Evolutionary conservation across 2,329 filamentous ascomycete genomes (phyloP).

Genomic region (Diaporthe nobilis): DNA sequence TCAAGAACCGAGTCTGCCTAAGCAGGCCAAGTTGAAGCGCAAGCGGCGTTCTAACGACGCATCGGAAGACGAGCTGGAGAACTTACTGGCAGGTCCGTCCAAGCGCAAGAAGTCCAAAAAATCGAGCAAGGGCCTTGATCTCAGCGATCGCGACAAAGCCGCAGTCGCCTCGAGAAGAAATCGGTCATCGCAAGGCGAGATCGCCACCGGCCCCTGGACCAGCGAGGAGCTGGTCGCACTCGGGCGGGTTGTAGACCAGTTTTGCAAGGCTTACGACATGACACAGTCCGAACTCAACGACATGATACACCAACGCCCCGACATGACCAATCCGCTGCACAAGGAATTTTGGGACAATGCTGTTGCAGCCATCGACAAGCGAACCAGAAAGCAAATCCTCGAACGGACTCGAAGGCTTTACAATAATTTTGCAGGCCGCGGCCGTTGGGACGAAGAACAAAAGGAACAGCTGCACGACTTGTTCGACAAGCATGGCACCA

Average conservation of each 20-base stretch:
- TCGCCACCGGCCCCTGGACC: conserved; percentile 57
- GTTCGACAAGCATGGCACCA: conserved; percentile 62
- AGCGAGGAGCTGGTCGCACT: conserved; percentile 60
- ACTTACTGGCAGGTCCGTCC: conserved; percentile 35
- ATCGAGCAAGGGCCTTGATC: neutral
- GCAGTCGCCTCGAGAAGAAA: neutral
- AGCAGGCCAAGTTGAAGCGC: conserved; percentile 26
- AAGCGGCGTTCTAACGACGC: conserved; percentile 13
- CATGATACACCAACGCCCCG: conserved; percentile 44
- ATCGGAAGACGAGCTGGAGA: conserved; percentile 40
- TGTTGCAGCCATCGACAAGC: conserved; percentile 62
- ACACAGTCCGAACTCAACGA: conserved; percentile 62
- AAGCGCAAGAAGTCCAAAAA: conserved; percentile 33
- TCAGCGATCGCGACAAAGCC: neutral
- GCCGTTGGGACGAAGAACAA: conserved; percentile 71
- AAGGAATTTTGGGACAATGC: conserved; percentile 65
- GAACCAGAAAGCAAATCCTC: conserved; percentile 67
- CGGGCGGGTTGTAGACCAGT: conserved; percentile 58
- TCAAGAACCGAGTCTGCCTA: conserved; percentile 2
- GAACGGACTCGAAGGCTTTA: conserved; percentile 73
- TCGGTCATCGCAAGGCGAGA: neutral
- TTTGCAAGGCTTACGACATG: conserved; percentile 59
- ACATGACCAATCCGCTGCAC: conserved; percentile 47
- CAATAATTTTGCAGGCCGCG: conserved; percentile 74
- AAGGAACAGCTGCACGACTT: conserved; percentile 66